phyloP scores from a whole-genome alignment of 1,284 basidiomycete genomes.

The Lentinus polychrous region DNA sequence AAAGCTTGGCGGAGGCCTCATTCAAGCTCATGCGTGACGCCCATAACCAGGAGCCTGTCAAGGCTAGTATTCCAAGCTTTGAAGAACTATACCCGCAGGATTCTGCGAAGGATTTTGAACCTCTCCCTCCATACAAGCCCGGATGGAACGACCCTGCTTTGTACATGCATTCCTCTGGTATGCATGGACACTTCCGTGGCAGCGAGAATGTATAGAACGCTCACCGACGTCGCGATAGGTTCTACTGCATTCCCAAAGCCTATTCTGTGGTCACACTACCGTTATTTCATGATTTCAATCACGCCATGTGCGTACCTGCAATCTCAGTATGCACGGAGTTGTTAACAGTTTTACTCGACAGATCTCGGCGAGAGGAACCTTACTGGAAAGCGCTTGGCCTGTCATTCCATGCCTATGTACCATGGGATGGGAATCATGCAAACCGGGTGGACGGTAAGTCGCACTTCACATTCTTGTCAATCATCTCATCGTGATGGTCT shows the following conservation, averaged over 20 bases:
- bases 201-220: too few relatives aligned
- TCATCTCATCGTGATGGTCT: neutral
- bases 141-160: slow-evolving; percentile 17
- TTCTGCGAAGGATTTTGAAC: slow-evolving; percentile 8
- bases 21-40: slow-evolving; percentile 10
- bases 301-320: slow-evolving; percentile 8
- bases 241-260: slow-evolving; percentile 20
- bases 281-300: slow-evolving; percentile 4
- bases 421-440: slow-evolving; percentile 19
- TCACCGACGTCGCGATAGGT: slow-evolving; percentile 9
- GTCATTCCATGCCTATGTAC: slow-evolving; percentile 20
- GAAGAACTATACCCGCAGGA: slow-evolving; percentile 14
- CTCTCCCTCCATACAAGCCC: slow-evolving; percentile 15
- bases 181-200: slow-evolving; percentile 4
- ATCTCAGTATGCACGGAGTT: too few relatives aligned
- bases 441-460: slow-evolving; percentile 15
- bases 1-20: slow-evolving; percentile 12
- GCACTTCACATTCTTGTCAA: too few relatives aligned
- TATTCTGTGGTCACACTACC: slow-evolving; percentile 12
- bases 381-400: slow-evolving; percentile 14
- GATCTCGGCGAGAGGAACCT: slow-evolving; percentile 18
- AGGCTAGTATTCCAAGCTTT: slow-evolving; percentile 16
- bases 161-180: slow-evolving; percentile 29
- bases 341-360: slow-evolving; percentile 1
- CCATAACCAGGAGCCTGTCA: slow-evolving; percentile 5